phyloP scores from a whole-genome alignment of 495 filamentous ascomycete species.

The Trichoderma orchidacearum region DNA sequence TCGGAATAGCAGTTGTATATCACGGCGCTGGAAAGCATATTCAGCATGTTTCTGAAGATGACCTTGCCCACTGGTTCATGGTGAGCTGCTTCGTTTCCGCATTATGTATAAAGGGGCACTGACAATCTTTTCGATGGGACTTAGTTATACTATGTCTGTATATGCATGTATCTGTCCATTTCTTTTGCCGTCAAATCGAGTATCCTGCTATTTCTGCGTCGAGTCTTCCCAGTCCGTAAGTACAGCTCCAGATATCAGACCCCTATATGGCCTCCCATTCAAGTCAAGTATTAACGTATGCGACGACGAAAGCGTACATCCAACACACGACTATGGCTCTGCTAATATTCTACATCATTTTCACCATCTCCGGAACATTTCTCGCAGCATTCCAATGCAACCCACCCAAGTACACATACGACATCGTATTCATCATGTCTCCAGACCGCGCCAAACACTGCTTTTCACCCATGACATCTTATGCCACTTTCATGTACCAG shows the following conservation, averaged over 20 bases:
- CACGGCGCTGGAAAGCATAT: slow-evolving; percentile 3
- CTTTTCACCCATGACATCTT: slow-evolving; percentile 1
- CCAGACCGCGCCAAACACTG: slow-evolving; percentile 1
- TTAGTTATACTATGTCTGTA: slow-evolving; percentile 6
- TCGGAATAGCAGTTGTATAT: slow-evolving; percentile 1
- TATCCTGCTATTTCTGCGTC: slow-evolving; percentile 3
- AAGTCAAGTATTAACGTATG: background rate
- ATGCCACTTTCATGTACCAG: slow-evolving; percentile 2
- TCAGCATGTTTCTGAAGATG: background rate
- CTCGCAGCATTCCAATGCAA: slow-evolving; percentile 6
- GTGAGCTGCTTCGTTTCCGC: background rate
- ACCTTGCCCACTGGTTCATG: slow-evolving; percentile 4
- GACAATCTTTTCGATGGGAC: background rate
- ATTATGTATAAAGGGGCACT: too few species aligned
- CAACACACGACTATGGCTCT: background rate
- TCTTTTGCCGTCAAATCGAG: slow-evolving; percentile 4
- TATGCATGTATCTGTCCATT: background rate
- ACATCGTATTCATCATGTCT: slow-evolving; percentile 2
- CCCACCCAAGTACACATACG: slow-evolving; percentile 6
- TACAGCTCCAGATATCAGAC: background rate
- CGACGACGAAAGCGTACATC: background rate
- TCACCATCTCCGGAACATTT: slow-evolving; percentile 1
- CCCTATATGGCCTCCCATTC: background rate
- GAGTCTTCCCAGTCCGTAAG: slow-evolving; percentile 3
- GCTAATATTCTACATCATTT: background rate